Evolutionary conservation across 164 flowering plant genomes (phyloP), one percentile per base, ranked within the genome.

Genomic region (Litsea cubeba): DNA sequence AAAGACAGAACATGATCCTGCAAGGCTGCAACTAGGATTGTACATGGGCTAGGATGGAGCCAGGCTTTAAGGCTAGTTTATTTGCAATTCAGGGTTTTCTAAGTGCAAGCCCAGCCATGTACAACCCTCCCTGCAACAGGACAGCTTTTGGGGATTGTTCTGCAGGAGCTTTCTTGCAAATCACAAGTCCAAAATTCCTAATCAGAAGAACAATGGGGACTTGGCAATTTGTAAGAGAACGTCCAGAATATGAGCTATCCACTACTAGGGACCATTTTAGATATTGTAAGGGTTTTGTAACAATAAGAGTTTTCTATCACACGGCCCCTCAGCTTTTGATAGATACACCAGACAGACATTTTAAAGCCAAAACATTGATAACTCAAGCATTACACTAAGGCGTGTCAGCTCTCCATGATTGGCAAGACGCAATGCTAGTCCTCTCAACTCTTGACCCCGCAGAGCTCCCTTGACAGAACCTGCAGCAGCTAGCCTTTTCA

Each of bases 381-480:
- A 74, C 14, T 65, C 26, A 71, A 68, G 32, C 22, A 72, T 71
- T 93, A 95, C 99, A 82, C 87, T 85, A 23, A 93, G 87, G 64
- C 94, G 87, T 30, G 99, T 95, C 85, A 93, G 78, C 76, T 95
- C 98, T 75, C 99, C 99, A 82, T 95, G 98, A 84, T 95, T 95
- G 67, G 97, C 98, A 73, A 95, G 91, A 71, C 99, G 95, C 67
- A 93, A 79, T 65, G 99, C 92, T 49, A 91, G 83, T 54, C 97
- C 97, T 80, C 99, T 84, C 75, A 95, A 76, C 75, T 93, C 95
- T 64, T 88, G 91, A 73, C 94, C 88, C 60, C 83, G 88, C 75
- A 95, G 82, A 74, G 98, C 91, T 58, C 99, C 98, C 85, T 95
- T 95, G 62, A 93, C 89, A 60, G 99, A 88, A 80, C 95, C 97